Evolutionary conservation across 2,329 filamentous ascomycete species (phyloP), one percentile per base, ranked within the genome.

Genomic region (Colletotrichum shisoi): DNA sequence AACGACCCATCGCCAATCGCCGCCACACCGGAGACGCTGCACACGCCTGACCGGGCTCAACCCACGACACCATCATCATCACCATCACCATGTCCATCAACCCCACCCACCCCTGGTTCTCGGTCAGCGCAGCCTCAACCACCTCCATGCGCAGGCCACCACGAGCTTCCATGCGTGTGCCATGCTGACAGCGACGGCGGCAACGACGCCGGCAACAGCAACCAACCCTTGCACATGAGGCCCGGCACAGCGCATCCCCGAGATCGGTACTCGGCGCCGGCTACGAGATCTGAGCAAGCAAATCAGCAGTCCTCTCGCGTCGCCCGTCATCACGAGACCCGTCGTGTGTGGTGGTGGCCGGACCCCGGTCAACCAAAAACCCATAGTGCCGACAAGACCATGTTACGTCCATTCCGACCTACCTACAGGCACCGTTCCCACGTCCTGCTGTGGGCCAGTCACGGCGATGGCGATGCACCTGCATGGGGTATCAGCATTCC

Each of bases 231-330:
- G 53, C 42, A 42, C 19, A 63, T 39, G 40, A 45, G n/a, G 19
- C 42, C 45, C 61, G 39, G 56, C 34, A 60, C 49, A 65, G 54
- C 57, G 62, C 61, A 54, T 49, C 60, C 40, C 34, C 40, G 48
- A 67, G 64, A 67, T 67, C 64, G 64, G 53, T 67, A 53, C 54
- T 45, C 21, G 37, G 45, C 40, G 21, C n/a, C 62, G 61, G 42
- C 61, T 52, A 46, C 42, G 54, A 67, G 60, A 67, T 67, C 60
- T 67, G 48, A 54, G 60, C 60, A 64, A 58, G 46, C 53, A 63
- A 34, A 57, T 48, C 60, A 37, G 51, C 63, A 62, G 58, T 46
- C 8, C 53, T 63, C 61, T 60, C 53, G 40, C 46, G n/a, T 13
- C 31, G 48, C 60, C 37, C 40, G 37, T 46, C 51, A 66, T 51